Conservation (phyloP, 2,329 filamentous ascomycete genomes). For the Ploettnerulaceae sp. region DNA sequence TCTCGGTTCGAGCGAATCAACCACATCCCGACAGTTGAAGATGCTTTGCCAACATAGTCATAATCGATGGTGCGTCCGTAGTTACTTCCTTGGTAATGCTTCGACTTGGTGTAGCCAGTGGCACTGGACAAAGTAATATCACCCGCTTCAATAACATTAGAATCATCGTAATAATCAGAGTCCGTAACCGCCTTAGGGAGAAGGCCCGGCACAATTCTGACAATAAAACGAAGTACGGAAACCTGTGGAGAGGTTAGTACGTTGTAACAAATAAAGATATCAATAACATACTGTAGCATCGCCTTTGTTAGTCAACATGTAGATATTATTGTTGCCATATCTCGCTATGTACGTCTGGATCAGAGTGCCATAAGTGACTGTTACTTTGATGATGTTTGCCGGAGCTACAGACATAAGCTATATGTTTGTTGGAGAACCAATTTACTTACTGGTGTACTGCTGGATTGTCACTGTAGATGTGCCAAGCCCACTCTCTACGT, state of each 20-base stretch:
- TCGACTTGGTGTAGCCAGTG: constrained; percentile 14
- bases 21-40: constrained; percentile 9
- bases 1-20: constrained; percentile 40
- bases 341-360: constrained; percentile 36
- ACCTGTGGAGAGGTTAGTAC: not conserved
- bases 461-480: constrained; percentile 46
- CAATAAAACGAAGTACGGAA: constrained; percentile 15
- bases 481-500: constrained; percentile 42
- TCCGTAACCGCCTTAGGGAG: constrained; percentile 9
- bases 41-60: constrained; percentile 16
- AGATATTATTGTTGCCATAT: constrained; percentile 38
- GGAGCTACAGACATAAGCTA: constrained; percentile 5
- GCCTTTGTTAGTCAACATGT: constrained; percentile 40
- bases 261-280: not conserved
- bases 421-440: not conserved
- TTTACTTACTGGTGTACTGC: constrained; percentile 5
- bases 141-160: constrained; percentile 1
- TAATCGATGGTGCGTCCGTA: constrained; percentile 17
- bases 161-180: constrained; percentile 12
- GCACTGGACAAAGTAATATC: constrained; percentile 9
- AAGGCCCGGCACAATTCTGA: constrained; percentile 8
- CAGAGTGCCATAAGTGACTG: constrained; percentile 34
- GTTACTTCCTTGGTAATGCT: constrained; percentile 15
- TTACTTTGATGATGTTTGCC: constrained; percentile 35
- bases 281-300: constrained; percentile 4